Conservation (phyloP, 2,329 filamentous ascomycete species). For the Cercospora sp. region DNA sequence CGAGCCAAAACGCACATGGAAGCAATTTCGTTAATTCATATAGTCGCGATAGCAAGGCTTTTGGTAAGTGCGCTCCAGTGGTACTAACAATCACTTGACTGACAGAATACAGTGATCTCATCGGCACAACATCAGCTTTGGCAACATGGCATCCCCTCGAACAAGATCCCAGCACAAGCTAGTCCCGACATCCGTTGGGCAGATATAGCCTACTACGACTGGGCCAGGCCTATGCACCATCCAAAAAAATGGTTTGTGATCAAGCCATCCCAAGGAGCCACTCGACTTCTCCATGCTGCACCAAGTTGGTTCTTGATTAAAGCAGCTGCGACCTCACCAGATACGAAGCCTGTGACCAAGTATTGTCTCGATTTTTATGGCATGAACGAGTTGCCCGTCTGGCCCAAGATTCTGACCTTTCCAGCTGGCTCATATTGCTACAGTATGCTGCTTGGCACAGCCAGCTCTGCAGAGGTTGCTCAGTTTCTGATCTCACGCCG, state of each 20-base stretch:
- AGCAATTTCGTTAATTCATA: too few species aligned
- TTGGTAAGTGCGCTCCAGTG: too few species aligned
- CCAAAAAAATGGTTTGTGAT: too few species aligned
- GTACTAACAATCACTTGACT: too few species aligned
- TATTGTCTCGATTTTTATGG: background rate
- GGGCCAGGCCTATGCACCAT: background rate
- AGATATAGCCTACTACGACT: background rate
- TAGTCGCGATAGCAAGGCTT: too few species aligned
- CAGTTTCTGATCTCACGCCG: background rate
- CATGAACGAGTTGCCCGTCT: background rate
- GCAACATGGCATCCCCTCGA: too few species aligned
- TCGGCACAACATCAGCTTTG: too few species aligned
- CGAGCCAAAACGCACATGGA: too few species aligned
- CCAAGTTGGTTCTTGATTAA: background rate
- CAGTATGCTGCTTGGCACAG: background rate
- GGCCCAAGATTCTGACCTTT: background rate
- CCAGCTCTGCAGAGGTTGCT: background rate
- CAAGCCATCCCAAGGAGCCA: too few species aligned
- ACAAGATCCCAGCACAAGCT: too few species aligned
- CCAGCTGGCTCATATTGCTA: background rate
- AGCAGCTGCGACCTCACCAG: background rate
- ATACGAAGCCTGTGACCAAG: background rate
- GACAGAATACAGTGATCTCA: too few species aligned
- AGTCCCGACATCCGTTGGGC: background rate
- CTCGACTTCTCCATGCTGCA: too few species aligned